A percentile compares a stretch with the other conserved stretches of the same genome.
Evolutionary conservation across 805 yeast genomes (phyloP).

Genomic region (Peterozyma xylosa): DNA sequence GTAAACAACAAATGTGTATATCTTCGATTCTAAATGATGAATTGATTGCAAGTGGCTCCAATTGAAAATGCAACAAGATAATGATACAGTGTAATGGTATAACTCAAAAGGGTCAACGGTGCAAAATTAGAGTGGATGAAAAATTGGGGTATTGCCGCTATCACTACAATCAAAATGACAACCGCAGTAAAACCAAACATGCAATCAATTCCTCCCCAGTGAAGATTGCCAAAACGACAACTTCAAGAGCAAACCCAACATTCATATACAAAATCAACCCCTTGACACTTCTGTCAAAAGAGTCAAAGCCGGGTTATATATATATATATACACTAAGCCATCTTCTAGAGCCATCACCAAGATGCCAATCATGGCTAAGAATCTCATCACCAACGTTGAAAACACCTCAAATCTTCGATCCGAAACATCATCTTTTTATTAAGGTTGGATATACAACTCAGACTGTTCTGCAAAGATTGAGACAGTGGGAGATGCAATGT

Average conservation of each 20-base stretch:
- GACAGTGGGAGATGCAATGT: conserved; percentile 49
- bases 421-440: conserved; percentile 31
- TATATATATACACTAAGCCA: conserved; percentile 42
- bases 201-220: not conserved
- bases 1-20: too few species aligned
- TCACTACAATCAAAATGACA: conserved; percentile 17
- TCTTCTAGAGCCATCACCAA: conserved; percentile 21
- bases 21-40: too few species aligned
- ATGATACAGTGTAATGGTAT: conserved; percentile 30
- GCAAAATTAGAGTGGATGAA: conserved; percentile 22
- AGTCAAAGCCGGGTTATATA: conserved; percentile 30
- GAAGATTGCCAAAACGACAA: not conserved
- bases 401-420: conserved; percentile 26
- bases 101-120: conserved; percentile 31
- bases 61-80: too few species aligned
- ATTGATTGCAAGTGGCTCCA: too few species aligned
- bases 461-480: conserved; percentile 30
- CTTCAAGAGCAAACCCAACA: not conserved
- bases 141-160: conserved; percentile 25
- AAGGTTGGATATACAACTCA: conserved; percentile 51
- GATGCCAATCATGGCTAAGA: conserved; percentile 28
- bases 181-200: not conserved
- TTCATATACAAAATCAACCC: not conserved
- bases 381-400: conserved; percentile 25
- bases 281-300: not conserved